Percentiles rank a stretch among this genome's conserved stretches.
phyloP scores from a whole-genome alignment of 2,329 filamentous ascomycete species.

The Aureobasidium mangrovei region DNA sequence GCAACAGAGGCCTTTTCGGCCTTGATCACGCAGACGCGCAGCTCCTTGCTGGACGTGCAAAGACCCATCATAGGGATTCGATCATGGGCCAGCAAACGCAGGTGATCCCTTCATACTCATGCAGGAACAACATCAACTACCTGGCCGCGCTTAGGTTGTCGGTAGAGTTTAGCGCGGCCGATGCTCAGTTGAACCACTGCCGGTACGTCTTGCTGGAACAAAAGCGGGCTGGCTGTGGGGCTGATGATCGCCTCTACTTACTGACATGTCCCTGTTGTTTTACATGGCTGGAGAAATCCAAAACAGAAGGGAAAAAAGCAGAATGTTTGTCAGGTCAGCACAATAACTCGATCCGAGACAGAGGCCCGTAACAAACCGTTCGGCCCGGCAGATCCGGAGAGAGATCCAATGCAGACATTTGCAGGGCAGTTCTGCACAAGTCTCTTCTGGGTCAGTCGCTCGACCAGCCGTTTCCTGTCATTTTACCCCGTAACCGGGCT shows the following conservation, averaged over 20 bases:
- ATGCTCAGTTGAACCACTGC: not conserved
- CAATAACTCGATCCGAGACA: constrained; percentile 11
- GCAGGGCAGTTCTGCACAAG: constrained; percentile 10
- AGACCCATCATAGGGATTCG: constrained; percentile 4
- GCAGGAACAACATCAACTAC: constrained; percentile 13
- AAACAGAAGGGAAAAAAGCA: not conserved
- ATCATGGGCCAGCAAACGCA: constrained; percentile 12
- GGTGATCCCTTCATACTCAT: constrained; percentile 10
- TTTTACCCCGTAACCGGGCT: constrained; percentile 10
- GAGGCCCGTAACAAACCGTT: constrained; percentile 9
- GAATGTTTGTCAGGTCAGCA: constrained; percentile 14
- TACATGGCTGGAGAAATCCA: constrained; percentile 1
- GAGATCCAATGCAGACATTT: constrained; percentile 10
- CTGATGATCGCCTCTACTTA: constrained; percentile 12
- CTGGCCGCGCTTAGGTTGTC: constrained; percentile 8
- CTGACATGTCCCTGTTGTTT: constrained; percentile 9
- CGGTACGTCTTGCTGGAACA: constrained; percentile 9
- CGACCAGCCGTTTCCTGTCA: constrained; percentile 9
- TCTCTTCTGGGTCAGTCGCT: constrained; percentile 7
- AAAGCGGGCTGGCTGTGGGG: not conserved
- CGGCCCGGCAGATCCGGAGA: constrained; percentile 10
- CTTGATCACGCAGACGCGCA: constrained; percentile 12
- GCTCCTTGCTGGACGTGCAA: constrained; percentile 14
- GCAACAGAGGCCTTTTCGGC: constrained; percentile 11
- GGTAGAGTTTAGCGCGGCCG: constrained; percentile 8